A percentile compares a stretch with the other conserved stretches of the same genome.
These are phyloP conservation scores for Rhododendron simsii DNA, from an alignment of 148 eudicot genomes.

Conservation along the genomic window DNA sequence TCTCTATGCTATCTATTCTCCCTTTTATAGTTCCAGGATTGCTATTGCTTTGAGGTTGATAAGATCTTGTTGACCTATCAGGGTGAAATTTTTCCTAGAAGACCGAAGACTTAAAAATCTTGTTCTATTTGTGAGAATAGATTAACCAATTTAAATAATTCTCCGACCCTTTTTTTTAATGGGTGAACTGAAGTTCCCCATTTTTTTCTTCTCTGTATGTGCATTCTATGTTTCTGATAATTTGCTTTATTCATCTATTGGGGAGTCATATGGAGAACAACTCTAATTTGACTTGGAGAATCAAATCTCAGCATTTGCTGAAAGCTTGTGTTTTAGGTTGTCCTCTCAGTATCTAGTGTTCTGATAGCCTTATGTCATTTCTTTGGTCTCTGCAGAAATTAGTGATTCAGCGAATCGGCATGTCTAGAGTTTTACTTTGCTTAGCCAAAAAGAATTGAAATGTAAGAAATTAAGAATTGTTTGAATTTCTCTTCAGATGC, in stretches of 20 bases:
- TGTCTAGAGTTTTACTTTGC: background rate
- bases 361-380: background rate
- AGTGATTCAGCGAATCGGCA: background rate
- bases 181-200: background rate
- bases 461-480: background rate
- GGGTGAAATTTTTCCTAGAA: background rate
- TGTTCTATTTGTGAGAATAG: background rate
- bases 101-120: background rate
- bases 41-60: background rate
- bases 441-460: background rate
- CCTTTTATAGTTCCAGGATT: background rate
- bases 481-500: conserved; percentile 53
- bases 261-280: background rate
- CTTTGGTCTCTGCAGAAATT: background rate
- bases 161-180: background rate
- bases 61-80: background rate
- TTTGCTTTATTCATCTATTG: background rate
- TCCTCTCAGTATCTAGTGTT: background rate
- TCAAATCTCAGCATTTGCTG: background rate
- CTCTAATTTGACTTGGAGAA: background rate
- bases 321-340: background rate
- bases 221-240: background rate
- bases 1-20: background rate
- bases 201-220: background rate
- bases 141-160: background rate